Conservation (phyloP, 2,329 filamentous ascomycete genomes). For the Colletotrichum karsti region DNA sequence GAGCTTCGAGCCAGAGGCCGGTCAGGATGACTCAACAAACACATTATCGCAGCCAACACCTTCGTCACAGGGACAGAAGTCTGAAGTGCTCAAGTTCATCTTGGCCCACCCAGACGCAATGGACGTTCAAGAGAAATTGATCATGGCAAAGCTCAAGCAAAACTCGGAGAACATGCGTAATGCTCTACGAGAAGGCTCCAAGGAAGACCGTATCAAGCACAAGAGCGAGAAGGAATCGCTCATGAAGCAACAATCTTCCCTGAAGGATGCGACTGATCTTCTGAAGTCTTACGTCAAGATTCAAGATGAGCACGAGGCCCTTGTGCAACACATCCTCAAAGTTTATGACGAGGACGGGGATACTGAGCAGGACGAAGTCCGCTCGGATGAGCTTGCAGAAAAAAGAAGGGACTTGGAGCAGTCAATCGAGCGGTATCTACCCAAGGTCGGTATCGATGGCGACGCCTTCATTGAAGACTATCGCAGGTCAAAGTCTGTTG, state of each 20-base stretch:
- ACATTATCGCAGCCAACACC: slow-evolving; percentile 7
- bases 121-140: slow-evolving; percentile 41
- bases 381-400: slow-evolving; percentile 56
- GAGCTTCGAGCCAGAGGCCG: background rate
- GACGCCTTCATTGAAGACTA: slow-evolving; percentile 44
- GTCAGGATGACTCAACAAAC: background rate
- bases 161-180: slow-evolving; percentile 58
- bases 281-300: slow-evolving; percentile 52
- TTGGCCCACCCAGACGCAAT: slow-evolving; percentile 41
- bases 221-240: slow-evolving; percentile 60
- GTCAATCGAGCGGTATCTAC: slow-evolving; percentile 48
- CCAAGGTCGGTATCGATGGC: slow-evolving; percentile 55
- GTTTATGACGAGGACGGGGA: slow-evolving; percentile 60
- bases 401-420: slow-evolving; percentile 50
- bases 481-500: slow-evolving; percentile 33
- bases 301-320: slow-evolving; percentile 50
- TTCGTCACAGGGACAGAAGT: slow-evolving; percentile 18
- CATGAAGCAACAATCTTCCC: slow-evolving; percentile 52
- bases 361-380: slow-evolving; percentile 59
- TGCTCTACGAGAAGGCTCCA: slow-evolving; percentile 56
- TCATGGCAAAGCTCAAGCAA: slow-evolving; percentile 53
- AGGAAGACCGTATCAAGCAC: slow-evolving; percentile 54
- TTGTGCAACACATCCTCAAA: slow-evolving; percentile 56
- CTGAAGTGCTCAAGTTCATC: slow-evolving; percentile 32
- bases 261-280: slow-evolving; percentile 51